Base-by-base conservation (phyloP, 352 stramenopile species). In the Pythium volutum region DNA sequence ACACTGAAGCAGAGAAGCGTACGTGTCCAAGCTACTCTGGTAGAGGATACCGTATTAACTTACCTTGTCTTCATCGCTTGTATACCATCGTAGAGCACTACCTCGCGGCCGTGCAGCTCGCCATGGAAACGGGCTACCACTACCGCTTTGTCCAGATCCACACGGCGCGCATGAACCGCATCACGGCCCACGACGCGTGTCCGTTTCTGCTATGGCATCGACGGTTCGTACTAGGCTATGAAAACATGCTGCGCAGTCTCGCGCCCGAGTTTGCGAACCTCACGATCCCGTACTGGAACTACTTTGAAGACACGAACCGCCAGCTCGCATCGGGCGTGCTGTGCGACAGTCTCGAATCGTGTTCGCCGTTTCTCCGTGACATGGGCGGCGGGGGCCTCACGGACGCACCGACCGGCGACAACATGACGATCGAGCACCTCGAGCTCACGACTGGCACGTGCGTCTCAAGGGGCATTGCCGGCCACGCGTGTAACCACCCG, bases 241-340 rank as follows among this genome's bases (percentile, higher is more conserved):
- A 71, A 36, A 67, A 71, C 38, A 71, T 71, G 64, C 52, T 71
- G 11, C 64, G 64, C 12, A 67, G 59, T 52, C 39, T 67, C n/a
- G 58, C 46, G 4, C 64, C 64, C 29, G 43, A 71, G 48, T 71
- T 45, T 31, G 47, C 42, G 14, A 39, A 62, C n/a, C 31, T 71
- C 16, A 71, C 64, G 47, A 25, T 70, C 10, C 63, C 63, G 31
- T 64, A 65, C 23, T 70, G 63, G 63, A 66, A 70, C 43, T 62
- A 65, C 23, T 70, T 70, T 23, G 63, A 69, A 43, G 62, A 69
- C 39, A 65, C 55, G 49, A 57, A 55, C 49, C 45, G 52, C 11
- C 62, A 69, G 26, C 50, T 69, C 31, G 49, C 55, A 3, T 27
- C 55, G 1, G 38, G 36, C 15, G 55, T 55, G 9, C 20, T 27